phyloP scores from a whole-genome alignment of 2,329 filamentous ascomycete genomes.

The Claviceps lovelessii region DNA sequence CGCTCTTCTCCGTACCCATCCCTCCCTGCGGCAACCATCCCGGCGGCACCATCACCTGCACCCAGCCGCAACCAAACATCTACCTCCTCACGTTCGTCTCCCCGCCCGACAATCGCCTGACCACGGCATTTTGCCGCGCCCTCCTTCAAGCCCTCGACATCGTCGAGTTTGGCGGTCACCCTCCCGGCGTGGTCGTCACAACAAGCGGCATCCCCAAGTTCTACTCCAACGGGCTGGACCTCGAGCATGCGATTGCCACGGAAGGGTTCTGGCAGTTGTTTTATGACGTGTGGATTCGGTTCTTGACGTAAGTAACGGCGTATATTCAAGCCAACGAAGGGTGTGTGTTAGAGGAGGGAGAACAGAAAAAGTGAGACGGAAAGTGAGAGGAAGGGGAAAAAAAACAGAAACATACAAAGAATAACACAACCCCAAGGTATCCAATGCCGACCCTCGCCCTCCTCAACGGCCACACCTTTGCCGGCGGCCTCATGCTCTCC shows the following conservation, averaged over 20 bases:
- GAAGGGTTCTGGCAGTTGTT: conserved; percentile 49
- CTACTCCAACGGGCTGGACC: conserved; percentile 72
- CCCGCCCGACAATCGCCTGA: conserved; percentile 63
- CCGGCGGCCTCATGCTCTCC: conserved; percentile 56
- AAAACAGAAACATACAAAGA: background rate
- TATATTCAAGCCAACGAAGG: background rate
- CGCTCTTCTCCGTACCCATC: conserved; percentile 34
- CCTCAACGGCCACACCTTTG: conserved; percentile 68
- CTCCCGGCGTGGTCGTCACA: conserved; percentile 62
- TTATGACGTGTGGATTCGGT: conserved; percentile 49
- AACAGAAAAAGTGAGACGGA: background rate
- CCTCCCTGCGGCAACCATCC: conserved; percentile 30
- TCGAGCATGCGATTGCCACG: conserved; percentile 47
- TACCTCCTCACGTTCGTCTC: conserved; percentile 62
- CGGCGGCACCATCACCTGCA: conserved; percentile 48
- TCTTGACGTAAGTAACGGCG: conserved; percentile 24
- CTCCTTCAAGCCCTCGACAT: conserved; percentile 60
- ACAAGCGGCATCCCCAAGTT: conserved; percentile 65
- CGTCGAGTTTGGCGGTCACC: conserved; percentile 47
- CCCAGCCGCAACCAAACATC: conserved; percentile 42
- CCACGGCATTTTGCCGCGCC: conserved; percentile 51
- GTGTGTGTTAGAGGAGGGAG: background rate
- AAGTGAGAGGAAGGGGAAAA: background rate
- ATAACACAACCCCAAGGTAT: conserved; percentile 61
- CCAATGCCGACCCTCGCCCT: conserved; percentile 75